These are phyloP conservation scores for Dispira parvispora DNA, from an alignment of 192 early-diverging fungal genomes.

Conservation along the genomic window DNA sequence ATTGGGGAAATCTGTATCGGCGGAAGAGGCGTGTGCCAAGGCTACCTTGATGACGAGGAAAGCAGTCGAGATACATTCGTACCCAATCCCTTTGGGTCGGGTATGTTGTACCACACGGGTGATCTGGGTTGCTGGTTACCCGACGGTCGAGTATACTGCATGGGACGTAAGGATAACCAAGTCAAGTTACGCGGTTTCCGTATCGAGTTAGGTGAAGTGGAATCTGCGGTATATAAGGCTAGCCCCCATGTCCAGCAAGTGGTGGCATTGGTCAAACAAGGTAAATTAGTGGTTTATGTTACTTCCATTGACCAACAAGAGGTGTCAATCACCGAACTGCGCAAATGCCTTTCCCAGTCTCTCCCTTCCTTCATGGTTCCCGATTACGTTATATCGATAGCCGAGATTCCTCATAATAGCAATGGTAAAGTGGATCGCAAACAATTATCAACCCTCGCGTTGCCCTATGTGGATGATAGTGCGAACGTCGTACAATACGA, in stretches of 20 bases:
- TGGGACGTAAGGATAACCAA: constrained; percentile 20
- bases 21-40: constrained; percentile 14
- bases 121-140: constrained; percentile 16
- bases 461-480: no score
- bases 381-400: neutral
- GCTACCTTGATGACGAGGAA: constrained; percentile 19
- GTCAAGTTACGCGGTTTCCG: constrained; percentile 22
- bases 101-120: constrained; percentile 20
- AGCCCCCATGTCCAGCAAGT: no score
- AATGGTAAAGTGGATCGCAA: neutral
- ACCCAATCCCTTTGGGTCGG: constrained; percentile 17
- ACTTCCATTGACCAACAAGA: no score
- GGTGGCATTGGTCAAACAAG: no score
- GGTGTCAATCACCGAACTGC: no score
- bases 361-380: constrained; percentile 53
- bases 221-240: no score
- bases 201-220: constrained; percentile 18
- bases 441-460: no score
- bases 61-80: constrained; percentile 17
- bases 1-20: neutral
- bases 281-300: no score
- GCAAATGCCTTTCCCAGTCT: no score
- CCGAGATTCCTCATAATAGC: neutral
- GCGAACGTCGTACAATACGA: no score
- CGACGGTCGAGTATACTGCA: constrained; percentile 14